Evolutionary conservation across 106 monocot species (phyloP).

Genomic region (Alisma plantagoaquatica): DNA sequence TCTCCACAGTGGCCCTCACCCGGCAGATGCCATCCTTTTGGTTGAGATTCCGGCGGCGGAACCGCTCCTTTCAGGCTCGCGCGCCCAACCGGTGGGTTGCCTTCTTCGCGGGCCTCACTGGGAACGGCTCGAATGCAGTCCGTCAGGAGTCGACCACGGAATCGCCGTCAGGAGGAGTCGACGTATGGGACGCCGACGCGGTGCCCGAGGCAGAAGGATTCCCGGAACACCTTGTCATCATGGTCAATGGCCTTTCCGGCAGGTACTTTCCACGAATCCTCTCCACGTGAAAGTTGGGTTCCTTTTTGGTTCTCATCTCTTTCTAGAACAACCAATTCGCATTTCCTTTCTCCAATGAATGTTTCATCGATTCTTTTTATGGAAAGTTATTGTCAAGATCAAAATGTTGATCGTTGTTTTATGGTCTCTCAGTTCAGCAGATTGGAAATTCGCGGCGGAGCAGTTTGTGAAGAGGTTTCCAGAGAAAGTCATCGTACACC

Average conservation of each 20-base stretch:
- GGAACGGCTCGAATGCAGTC: too few species aligned
- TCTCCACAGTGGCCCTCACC: too few species aligned
- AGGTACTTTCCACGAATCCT: too few species aligned
- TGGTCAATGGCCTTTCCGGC: constrained; percentile 66
- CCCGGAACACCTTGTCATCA: constrained; percentile 61
- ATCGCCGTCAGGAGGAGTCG: constrained; percentile 26
- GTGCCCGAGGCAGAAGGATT: constrained; percentile 8
- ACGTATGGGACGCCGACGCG: constrained; percentile 35
- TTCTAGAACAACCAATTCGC: background rate
- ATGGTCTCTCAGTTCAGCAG: constrained; percentile 8
- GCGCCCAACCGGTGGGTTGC: too few species aligned
- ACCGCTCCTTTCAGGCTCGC: too few species aligned
- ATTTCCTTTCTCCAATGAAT: constrained; percentile 1
- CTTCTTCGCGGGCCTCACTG: too few species aligned
- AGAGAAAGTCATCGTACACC: constrained; percentile 18
- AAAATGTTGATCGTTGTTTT: background rate
- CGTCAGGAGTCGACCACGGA: too few species aligned
- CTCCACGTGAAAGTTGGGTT: too few species aligned
- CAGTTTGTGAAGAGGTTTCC: constrained; percentile 20
- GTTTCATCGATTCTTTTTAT: too few species aligned
- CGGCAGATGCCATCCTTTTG: too few species aligned
- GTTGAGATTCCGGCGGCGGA: too few species aligned
- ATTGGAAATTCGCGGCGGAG: constrained; percentile 25
- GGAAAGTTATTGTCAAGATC: too few species aligned
- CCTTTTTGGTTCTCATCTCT: background rate